Percentiles rank a stretch among this genome's conserved stretches.
Evolutionary conservation across 495 filamentous ascomycete species (phyloP).

Genomic region (Neurospora sp.): DNA sequence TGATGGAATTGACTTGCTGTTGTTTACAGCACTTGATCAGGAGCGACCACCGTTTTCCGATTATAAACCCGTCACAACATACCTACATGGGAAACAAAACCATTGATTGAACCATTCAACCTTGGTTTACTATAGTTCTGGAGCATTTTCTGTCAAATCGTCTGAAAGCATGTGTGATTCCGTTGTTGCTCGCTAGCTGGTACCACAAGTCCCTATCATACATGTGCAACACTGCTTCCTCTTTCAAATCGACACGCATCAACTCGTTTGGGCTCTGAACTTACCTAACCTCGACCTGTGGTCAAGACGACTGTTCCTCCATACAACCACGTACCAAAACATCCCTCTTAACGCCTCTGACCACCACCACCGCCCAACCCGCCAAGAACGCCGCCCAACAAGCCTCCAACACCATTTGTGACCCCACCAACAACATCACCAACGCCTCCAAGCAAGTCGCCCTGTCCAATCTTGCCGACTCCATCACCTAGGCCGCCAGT

Average conservation of each 20-base stretch:
- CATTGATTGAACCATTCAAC: no score
- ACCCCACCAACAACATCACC: slow-evolving; percentile 14
- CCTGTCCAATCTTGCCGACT: slow-evolving; percentile 17
- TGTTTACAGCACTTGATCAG: background rate
- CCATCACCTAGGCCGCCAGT: slow-evolving; percentile 15
- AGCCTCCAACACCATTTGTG: slow-evolving; percentile 12
- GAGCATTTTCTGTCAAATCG: background rate
- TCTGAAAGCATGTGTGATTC: background rate
- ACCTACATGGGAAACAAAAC: no score
- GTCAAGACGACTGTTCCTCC: background rate
- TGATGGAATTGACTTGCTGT: background rate
- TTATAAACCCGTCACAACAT: no score
- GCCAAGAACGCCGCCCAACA: slow-evolving; percentile 14
- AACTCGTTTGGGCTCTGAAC: background rate
- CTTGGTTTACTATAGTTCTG: no score
- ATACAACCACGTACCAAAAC: background rate
- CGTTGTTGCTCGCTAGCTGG: background rate
- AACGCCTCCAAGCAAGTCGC: slow-evolving; percentile 15
- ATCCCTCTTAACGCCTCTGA: background rate
- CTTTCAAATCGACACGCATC: background rate
- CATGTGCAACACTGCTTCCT: background rate
- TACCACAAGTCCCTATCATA: background rate
- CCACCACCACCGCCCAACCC: slow-evolving; percentile 3
- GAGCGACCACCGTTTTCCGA: no score
- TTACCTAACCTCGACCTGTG: background rate